Evolutionary conservation across 2,329 filamentous ascomycete species (phyloP).

Genomic region (Aureobasidium leucospermi): DNA sequence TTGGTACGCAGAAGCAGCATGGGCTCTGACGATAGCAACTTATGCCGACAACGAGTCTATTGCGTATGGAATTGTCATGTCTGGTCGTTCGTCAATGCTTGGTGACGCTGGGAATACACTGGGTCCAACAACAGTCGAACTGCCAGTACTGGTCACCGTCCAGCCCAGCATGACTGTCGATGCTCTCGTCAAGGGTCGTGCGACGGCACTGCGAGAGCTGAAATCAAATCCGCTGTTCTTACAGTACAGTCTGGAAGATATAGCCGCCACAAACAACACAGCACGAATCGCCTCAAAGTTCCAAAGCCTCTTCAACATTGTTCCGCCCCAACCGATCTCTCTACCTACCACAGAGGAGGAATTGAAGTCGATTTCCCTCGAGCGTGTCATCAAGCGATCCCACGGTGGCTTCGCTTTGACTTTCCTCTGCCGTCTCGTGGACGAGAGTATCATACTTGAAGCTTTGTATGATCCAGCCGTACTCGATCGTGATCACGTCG

Average conservation of each 20-base stretch:
- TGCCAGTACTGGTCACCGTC: not conserved
- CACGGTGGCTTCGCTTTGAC: not conserved
- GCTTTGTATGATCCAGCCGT: not conserved
- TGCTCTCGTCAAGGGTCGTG: not conserved
- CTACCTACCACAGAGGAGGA: not conserved
- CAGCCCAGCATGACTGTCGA: not conserved
- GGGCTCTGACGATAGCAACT: not conserved
- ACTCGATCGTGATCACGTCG: not conserved
- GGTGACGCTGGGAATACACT: not conserved
- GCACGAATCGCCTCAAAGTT: not conserved
- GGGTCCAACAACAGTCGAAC: not conserved
- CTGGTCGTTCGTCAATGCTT: not conserved
- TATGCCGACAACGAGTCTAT: not conserved
- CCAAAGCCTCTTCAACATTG: not conserved
- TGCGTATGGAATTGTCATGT: not conserved
- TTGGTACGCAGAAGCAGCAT: not conserved
- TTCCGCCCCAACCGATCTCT: not conserved
- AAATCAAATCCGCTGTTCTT: not conserved
- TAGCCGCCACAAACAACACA: not conserved
- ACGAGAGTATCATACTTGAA: not conserved
- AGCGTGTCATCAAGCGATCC: not conserved
- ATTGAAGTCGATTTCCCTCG: not conserved
- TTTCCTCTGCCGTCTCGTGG: not conserved
- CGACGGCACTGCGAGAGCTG: not conserved
- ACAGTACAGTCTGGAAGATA: not conserved